Base-by-base conservation (phyloP, 2,329 filamentous ascomycete species). In the Pseudogymnoascus sp. region DNA sequence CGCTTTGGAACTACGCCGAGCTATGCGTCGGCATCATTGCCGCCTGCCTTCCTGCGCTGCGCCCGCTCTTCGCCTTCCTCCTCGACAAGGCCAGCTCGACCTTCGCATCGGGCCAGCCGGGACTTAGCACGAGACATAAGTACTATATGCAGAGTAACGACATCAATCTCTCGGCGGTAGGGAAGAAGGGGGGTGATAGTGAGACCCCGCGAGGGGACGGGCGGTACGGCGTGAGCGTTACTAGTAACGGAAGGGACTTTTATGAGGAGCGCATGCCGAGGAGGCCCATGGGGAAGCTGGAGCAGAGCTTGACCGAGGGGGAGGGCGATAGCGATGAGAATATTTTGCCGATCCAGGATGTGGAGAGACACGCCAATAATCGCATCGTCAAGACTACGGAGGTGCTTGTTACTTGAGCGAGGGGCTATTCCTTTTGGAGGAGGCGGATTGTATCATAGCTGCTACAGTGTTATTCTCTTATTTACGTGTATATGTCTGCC, bases 1-100 rank as follows among this genome's bases (percentile, higher is more conserved):
- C 75, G 40, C 71, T 80, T 9, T 80, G 77, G 77, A 76, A 77
- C 65, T 75, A 73, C 64, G 73, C 79, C 60, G 77, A 80, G 64
- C 72, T 80, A 25, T 75, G 75, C 53, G 68, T 79, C 5, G 78
- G 77, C 2, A 77, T 79, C 49, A 70, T 78, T 1, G 77, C 78
- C 1, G 76, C 76, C 4, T 78, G 74, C 0, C 68, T 79, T 0
- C 77, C 77, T 0, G 75, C 78, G 12, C 72, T 81, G 34, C 74
- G 76, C 11, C 77, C 77, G 2, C 68, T 75, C 11, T 74, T 76
- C 68, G 69, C 72, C 63, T 72, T 70, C 66, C 66, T 72, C 18
- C 72, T 78, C 38, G 72, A 74, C 8, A 68, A 65, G 14, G 65
- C 65, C 14, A 62, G 34, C 3, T 61, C 53, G 3, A 64, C 65